Base-by-base conservation (phyloP, 78 protist genomes). In the Dictyostelium purpureum region DNA sequence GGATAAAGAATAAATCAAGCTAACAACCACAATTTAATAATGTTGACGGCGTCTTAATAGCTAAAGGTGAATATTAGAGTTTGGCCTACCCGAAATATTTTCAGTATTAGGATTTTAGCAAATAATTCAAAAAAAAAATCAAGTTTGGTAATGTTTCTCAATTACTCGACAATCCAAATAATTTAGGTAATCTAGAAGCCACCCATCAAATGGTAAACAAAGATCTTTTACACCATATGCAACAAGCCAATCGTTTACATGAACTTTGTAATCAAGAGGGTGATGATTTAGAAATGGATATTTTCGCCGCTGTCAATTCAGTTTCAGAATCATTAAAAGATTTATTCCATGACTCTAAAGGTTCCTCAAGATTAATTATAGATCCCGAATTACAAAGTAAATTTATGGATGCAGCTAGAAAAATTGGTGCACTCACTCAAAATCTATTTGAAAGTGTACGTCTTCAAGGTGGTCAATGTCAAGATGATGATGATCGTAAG, bases 401-500 rank as follows among this genome's bases (percentile, higher is more conserved):
- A 67, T 81, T 90, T 69, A 16, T 90, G 35, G 94, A 90, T 28
- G 80, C 87, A 7, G 94, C 89, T 0, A 45, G 94, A 38, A 66
- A 63, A 26, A 76, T 78, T 71, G 94, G 94, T 5, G 38, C 56
- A 4, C 66, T 81, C 59, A 85, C 92, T 24, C 82, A 73, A 45
- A 85, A 85, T 52, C 67, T 85, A 19, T 85, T 85, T 49, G 92
- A 85, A 18, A 43, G 67, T 1, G 54, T 85, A n/a, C 80, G 92
- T 47, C 26, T 74, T 2, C 92, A 85, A 47, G 92, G 92, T 59
- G 92, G 92, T 28, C 92, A 85, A 73, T 85, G 92, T 61, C 80
- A 90, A 51, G 94, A 90, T 19, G 94, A 90, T 18, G 89, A 90
- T n/a, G 94, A 90, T 42, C 70, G 82, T 33, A 52, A 85, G 63